A percentile compares a stretch with the other conserved stretches of the same genome.
Conservation (phyloP, 441 rosid genomes). For the Mallotus repandus region DNA sequence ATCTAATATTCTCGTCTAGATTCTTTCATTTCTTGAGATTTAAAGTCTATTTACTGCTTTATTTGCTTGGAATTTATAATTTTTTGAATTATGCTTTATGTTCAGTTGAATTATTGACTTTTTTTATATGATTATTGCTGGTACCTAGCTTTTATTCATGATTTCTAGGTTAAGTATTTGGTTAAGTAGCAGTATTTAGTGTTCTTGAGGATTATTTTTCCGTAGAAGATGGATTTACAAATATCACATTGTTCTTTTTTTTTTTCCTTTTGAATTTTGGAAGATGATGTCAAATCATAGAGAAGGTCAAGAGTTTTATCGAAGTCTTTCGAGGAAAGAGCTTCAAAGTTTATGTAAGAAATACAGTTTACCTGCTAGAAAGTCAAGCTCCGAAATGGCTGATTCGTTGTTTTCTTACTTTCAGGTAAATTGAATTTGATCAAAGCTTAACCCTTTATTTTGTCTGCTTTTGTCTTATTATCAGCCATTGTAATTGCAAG, state of each 20-base stretch:
- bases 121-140: no score
- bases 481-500: background rate
- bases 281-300: constrained; percentile 45
- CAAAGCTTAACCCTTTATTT: background rate
- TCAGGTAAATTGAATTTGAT: constrained; percentile 36
- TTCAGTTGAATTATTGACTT: no score
- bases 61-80: no score
- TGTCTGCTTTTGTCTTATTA: background rate
- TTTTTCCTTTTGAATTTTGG: constrained; percentile 23
- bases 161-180: no score
- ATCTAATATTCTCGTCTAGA: no score
- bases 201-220: no score
- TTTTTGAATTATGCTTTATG: no score
- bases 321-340: constrained; percentile 61
- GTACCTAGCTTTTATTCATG: no score
- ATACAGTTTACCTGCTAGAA: constrained; percentile 66
- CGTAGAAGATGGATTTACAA: no score
- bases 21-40: no score
- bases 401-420: constrained; percentile 46
- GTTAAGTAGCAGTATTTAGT: no score
- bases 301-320: constrained; percentile 40
- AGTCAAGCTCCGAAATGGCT: constrained; percentile 64
- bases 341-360: constrained; percentile 70
- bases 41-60: no score
- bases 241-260: background rate